Evolutionary conservation across 2,329 filamentous ascomycete species (phyloP).

Genomic region (Fusarium subglutinans): DNA sequence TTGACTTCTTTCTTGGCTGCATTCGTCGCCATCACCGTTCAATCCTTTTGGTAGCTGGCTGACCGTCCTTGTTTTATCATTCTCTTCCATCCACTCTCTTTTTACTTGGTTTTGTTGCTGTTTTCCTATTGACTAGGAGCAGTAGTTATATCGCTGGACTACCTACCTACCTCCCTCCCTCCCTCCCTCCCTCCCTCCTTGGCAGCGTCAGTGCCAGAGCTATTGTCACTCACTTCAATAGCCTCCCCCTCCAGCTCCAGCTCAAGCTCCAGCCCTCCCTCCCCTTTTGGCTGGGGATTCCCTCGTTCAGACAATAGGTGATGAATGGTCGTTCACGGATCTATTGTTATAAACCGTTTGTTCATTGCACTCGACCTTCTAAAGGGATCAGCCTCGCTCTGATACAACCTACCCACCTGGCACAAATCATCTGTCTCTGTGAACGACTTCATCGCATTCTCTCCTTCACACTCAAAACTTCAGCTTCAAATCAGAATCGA

Average conservation of each 20-base stretch:
- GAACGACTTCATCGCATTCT: slow-evolving; percentile 10
- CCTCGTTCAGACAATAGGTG: slow-evolving; percentile 22
- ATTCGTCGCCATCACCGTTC: slow-evolving; percentile 40
- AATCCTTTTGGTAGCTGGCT: slow-evolving; percentile 48
- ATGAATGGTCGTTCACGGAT: slow-evolving; percentile 1
- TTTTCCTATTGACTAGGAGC: slow-evolving; percentile 25
- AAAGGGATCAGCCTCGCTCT: background rate
- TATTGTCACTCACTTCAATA: slow-evolving; percentile 19
- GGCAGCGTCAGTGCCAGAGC: slow-evolving; percentile 29
- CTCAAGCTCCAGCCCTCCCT: slow-evolving; percentile 20
- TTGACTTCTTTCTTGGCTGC: slow-evolving; percentile 19
- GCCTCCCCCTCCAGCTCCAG: background rate
- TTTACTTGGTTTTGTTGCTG: background rate
- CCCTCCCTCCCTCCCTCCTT: slow-evolving; percentile 6
- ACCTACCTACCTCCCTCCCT: background rate
- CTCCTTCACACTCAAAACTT: slow-evolving; percentile 2
- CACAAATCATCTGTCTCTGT: background rate
- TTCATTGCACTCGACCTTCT: background rate
- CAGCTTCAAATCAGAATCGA: slow-evolving; percentile 7
- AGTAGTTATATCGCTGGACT: slow-evolving; percentile 20
- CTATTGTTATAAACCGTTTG: slow-evolving; percentile 28
- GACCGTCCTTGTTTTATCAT: slow-evolving; percentile 23
- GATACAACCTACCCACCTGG: background rate
- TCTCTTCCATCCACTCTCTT: slow-evolving; percentile 6
- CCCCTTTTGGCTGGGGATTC: slow-evolving; percentile 23